Base-by-base conservation (phyloP, 2,329 filamentous ascomycete species). In the Scytalidium sp. region DNA sequence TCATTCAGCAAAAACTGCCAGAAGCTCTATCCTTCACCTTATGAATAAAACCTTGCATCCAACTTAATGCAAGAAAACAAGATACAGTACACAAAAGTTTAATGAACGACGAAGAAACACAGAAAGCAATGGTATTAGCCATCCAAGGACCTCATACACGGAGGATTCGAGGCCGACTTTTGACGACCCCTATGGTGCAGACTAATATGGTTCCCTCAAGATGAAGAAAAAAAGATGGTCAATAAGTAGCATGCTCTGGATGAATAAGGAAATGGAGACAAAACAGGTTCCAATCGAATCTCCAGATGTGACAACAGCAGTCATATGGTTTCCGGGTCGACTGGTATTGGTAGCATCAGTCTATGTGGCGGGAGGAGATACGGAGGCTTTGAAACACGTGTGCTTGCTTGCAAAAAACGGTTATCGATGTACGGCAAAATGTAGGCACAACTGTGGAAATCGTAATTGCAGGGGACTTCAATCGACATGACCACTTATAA, bases 401-500 rank as follows among this genome's bases (percentile, higher is more conserved):
- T 22, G 11, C 13, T 56, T 63, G 15, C 57, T 62, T 62, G 10
- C 49, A 56, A 15, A 55, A 58, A 39, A 53, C 52, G 17, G 55
- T 63, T 22, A 20, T 13, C 21, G 55, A 56, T 39, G 47, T 58
- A 39, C 46, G 56, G 48, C 52, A 47, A 49, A 51, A 46, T 15
- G 19, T 19, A n/a, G 56, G 51, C 22, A 50, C 54, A 6, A 43
- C 50, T 46, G 49, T 62, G 27, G 56, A 65, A 15, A 43, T 61
- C 11, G 46, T 63, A 23, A 51, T 63, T 29, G 27, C 54, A 13
- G 55, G 50, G 50, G 60, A 62, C 50, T 63, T 62, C 50, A 63
- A 64, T 50, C 53, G 50, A 46, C 51, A 62, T 54, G 50, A 67
- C 45, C 53, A 59, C 53, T 50, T 66, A 23, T 66, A 52, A 58